phyloP scores from a whole-genome alignment of 148 eudicot genomes.

The Cornus suecica region DNA sequence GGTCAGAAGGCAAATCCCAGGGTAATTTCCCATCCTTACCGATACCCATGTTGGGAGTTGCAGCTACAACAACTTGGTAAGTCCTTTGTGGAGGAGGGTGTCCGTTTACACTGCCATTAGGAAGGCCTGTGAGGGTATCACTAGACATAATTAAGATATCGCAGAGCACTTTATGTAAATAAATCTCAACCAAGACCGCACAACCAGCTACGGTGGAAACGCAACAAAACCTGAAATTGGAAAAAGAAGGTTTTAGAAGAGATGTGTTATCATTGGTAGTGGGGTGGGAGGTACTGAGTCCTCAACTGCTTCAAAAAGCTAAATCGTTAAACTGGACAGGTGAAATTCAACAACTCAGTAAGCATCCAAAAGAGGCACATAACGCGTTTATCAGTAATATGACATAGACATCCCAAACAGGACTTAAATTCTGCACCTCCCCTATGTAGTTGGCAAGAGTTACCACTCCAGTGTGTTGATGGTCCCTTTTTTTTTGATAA shows the following conservation, averaged over 20 bases:
- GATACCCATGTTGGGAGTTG: conserved; percentile 83
- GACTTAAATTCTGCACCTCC: not conserved
- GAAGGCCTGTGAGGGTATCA: conserved; percentile 22
- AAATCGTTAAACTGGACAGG: not conserved
- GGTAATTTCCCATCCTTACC: conserved; percentile 94
- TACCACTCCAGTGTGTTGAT: not conserved
- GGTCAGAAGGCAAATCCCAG: conserved; percentile 85
- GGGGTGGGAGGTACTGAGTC: not conserved
- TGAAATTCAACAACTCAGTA: not conserved
- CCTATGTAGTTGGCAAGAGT: not conserved
- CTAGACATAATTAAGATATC: conserved; percentile 38
- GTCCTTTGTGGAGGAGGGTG: conserved; percentile 33
- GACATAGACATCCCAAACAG: not conserved
- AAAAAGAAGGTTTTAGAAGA: not conserved
- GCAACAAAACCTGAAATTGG: conserved; percentile 14
- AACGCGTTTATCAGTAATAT: not conserved
- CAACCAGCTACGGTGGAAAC: conserved; percentile 5
- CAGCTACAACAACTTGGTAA: conserved; percentile 94
- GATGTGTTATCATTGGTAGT: not conserved
- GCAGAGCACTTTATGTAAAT: conserved; percentile 6
- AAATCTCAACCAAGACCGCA: conserved; percentile 5
- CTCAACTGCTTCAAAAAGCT: not conserved
- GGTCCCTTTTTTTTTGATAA: too few species aligned
- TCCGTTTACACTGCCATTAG: conserved; percentile 25
- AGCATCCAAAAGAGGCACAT: not conserved